Percentiles rank a stretch among this genome's conserved stretches.
Evolutionary conservation across 2,329 filamentous ascomycete genomes (phyloP).

Genomic region (Ceratocystis smalleyi): DNA sequence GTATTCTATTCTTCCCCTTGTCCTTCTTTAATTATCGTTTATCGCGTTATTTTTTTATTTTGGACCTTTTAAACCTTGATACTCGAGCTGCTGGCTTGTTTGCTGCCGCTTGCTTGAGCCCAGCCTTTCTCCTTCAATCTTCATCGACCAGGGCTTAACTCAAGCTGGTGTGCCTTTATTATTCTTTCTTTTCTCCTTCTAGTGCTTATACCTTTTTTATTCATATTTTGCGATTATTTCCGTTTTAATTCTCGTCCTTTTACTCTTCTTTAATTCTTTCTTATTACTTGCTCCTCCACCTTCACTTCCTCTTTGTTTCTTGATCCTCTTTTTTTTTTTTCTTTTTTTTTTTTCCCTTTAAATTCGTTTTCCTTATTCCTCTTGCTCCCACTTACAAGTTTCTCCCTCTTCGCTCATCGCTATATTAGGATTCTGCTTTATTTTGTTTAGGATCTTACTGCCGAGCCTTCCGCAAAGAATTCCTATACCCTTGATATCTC

Average conservation of each 20-base stretch:
- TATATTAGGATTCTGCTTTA: constrained; percentile 1
- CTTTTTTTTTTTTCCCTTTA: not conserved
- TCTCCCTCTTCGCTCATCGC: not conserved
- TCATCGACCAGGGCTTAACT: not conserved
- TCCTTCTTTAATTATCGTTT: not conserved
- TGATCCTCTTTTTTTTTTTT: not conserved
- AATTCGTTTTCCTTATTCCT: not conserved
- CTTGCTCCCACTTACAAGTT: not conserved
- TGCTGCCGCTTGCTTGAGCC: not conserved
- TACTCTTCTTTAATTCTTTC: not conserved
- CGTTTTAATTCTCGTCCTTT: not conserved
- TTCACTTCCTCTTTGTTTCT: not conserved
- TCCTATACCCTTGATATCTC: not conserved
- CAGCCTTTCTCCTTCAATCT: not conserved
- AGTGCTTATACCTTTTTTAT: not conserved
- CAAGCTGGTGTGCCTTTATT: not conserved
- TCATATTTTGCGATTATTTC: not conserved
- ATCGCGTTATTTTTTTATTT: too few species aligned
- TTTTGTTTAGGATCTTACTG: constrained; percentile 2
- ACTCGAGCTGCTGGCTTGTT: not conserved
- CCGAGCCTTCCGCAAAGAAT: constrained; percentile 6
- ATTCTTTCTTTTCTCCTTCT: not conserved
- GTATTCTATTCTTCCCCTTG: not conserved
- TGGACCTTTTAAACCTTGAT: not conserved
- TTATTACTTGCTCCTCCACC: not conserved